phyloP scores from a whole-genome alignment of 139 green algal species.

The Tetratostichococcus sp. region DNA sequence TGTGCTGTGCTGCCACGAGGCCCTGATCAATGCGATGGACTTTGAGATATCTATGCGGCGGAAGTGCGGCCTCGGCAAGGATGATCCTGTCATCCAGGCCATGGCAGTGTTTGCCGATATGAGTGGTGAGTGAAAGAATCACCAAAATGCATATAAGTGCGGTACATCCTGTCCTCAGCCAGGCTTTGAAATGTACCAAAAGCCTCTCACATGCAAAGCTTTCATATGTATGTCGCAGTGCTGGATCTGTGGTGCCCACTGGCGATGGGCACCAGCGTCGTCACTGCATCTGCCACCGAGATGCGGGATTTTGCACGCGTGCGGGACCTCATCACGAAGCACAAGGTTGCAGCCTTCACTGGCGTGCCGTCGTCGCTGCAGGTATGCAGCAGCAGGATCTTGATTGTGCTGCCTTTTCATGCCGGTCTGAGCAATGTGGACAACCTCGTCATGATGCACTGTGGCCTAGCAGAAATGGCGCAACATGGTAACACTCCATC shows the following conservation, averaged over 20 bases:
- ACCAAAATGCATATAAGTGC: no score
- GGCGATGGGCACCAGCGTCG: constrained; percentile 1
- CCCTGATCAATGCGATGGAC: neutral
- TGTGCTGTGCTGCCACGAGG: neutral
- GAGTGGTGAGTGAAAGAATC: no score
- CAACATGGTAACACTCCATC: no score
- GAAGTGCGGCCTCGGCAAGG: neutral
- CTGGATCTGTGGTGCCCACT: constrained; percentile 20
- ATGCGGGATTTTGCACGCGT: constrained; percentile 23
- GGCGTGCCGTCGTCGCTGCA: constrained; percentile 5
- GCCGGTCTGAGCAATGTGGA: no score
- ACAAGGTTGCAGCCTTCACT: constrained; percentile 15
- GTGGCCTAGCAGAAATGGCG: no score
- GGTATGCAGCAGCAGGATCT: no score
- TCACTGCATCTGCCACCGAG: constrained; percentile 15
- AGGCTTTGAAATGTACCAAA: no score
- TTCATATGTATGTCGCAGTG: constrained; percentile 29
- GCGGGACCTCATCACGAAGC: neutral
- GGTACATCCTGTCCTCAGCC: no score
- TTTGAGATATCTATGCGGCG: neutral
- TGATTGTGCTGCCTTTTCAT: no score
- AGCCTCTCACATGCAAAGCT: no score
- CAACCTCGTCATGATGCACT: no score
- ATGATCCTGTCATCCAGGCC: constrained; percentile 10
- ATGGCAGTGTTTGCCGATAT: constrained; percentile 14